These are phyloP conservation scores for Glycine soja DNA, from an alignment of 306 rosid genomes.

Conservation along the genomic window DNA sequence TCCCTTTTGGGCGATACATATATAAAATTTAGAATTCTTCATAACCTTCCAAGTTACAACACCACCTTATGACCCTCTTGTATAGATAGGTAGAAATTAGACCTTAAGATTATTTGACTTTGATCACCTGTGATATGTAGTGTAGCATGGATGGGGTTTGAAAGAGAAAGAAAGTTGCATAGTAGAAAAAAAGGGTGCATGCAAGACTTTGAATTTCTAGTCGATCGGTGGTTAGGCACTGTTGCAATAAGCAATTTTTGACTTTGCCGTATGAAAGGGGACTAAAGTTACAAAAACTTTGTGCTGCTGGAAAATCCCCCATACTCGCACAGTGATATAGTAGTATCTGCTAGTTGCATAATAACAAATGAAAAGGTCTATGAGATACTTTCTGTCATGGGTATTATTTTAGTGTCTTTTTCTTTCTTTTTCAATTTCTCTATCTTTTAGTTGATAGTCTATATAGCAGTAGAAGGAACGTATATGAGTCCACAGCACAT, in stretches of 20 bases:
- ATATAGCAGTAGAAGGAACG: conserved; percentile 15
- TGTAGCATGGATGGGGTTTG: conserved; percentile 2
- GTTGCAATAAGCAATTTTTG: conserved; percentile 49
- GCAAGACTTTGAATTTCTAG: conserved; percentile 42
- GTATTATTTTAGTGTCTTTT: conserved; percentile 27
- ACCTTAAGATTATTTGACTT: conserved; percentile 45
- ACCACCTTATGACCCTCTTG: background rate
- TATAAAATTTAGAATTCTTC: background rate
- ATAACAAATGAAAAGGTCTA: conserved; percentile 11
- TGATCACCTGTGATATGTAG: background rate
- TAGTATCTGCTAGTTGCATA: background rate
- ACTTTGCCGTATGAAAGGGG: conserved; percentile 52
- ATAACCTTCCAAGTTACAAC: background rate
- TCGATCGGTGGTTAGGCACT: conserved; percentile 50
- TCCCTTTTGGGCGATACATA: background rate
- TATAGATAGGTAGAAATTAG: conserved; percentile 11
- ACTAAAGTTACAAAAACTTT: conserved; percentile 40
- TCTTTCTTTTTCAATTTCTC: conserved; percentile 42
- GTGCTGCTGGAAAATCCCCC: conserved; percentile 36
- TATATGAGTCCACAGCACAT: conserved; percentile 31
- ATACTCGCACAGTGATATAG: conserved; percentile 28
- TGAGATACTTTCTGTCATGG: conserved; percentile 11
- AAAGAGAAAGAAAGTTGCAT: conserved; percentile 17
- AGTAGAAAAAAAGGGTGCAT: conserved; percentile 38
- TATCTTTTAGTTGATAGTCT: background rate